Conservation (phyloP, 129 eudicot genomes). For the Tanacetum coccineum region DNA sequence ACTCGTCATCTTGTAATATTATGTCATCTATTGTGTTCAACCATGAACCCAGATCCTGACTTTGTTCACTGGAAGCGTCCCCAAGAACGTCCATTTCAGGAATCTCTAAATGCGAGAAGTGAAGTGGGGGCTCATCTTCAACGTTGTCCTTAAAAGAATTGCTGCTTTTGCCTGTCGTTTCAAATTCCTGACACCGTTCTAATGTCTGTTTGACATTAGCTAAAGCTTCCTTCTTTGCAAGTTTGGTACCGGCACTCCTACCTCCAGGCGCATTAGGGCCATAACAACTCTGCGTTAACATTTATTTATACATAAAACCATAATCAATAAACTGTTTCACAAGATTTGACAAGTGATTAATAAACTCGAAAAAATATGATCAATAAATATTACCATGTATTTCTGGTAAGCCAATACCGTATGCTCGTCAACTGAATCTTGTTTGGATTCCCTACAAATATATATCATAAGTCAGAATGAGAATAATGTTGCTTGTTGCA, state of each 20-base stretch:
- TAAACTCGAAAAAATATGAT: neutral
- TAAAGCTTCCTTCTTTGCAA: conserved; percentile 77
- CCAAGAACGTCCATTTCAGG: conserved; percentile 75
- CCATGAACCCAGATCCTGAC: conserved; percentile 83
- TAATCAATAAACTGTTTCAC: neutral
- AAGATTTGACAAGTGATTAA: neutral
- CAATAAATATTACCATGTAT: conserved; percentile 56
- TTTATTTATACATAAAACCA: neutral
- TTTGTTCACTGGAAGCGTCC: conserved; percentile 68
- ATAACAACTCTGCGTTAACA: conserved; percentile 55
- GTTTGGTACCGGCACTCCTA: conserved; percentile 62
- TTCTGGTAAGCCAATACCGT: conserved; percentile 69
- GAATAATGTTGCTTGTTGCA: conserved; percentile 1
- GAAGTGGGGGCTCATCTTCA: conserved; percentile 37
- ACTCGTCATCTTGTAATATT: conserved; percentile 61
- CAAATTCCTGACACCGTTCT: conserved; percentile 58
- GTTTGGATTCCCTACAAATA: conserved; percentile 59
- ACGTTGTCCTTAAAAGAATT: conserved; percentile 32
- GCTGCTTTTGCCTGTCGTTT: conserved; percentile 66
- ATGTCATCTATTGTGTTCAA: conserved; percentile 83
- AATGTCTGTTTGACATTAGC: conserved; percentile 62
- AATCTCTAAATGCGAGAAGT: conserved; percentile 53
- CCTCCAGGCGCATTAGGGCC: conserved; percentile 55
- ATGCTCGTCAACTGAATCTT: conserved; percentile 57
- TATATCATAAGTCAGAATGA: conserved; percentile 9